Base-by-base conservation (phyloP, 306 rosid genomes). In the Clitoria ternatea region DNA sequence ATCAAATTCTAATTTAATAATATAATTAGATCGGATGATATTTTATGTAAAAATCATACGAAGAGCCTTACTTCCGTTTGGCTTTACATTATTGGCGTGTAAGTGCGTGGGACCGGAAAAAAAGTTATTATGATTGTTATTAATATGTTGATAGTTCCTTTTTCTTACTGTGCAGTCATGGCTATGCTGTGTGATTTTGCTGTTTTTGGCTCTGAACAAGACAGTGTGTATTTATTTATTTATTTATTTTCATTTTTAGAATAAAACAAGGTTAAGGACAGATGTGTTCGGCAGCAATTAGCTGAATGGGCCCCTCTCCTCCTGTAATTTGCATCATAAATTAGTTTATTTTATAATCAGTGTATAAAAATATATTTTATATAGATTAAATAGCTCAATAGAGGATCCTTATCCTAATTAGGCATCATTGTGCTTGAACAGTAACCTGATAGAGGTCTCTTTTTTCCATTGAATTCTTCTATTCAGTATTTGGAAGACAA, bases 121-220 rank as follows among this genome's bases (percentile, higher is more conserved):
- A 23, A 40, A 0, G 17, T 1, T 9, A 19, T 35, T 9, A 13
- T 66, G 15, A 2, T 8, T 14, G 3, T 44, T n/a, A 2, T 18
- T 42, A 19, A 20, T 35, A 23, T 35, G 23, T 6, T 50, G n/a
- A 15, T 22, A 1, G 1, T 32, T 23, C 36, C 26, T 17, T 24
- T 14, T 59, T 37, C 44, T n/a, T n/a, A 56, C 47, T 70, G 66
- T 53, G 63, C 7, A 42, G 57, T 42, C 76, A 55, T 56, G 76
- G 67, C 7, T 56, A 8, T 14, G 50, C 40, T 13, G 39, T 50
- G 33, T 50, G 5, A 19, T 19, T 20, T 17, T 49, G 1, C 6
- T 8, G 40, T 2, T 37, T 10, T 40, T 42, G 44, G 32, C 22
- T 55, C 42, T 10, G 48, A 29, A 19, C 24, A 57, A 29, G 63